Evolutionary conservation across 495 filamentous ascomycete genomes (phyloP).

Genomic region (Letharia columbiana): DNA sequence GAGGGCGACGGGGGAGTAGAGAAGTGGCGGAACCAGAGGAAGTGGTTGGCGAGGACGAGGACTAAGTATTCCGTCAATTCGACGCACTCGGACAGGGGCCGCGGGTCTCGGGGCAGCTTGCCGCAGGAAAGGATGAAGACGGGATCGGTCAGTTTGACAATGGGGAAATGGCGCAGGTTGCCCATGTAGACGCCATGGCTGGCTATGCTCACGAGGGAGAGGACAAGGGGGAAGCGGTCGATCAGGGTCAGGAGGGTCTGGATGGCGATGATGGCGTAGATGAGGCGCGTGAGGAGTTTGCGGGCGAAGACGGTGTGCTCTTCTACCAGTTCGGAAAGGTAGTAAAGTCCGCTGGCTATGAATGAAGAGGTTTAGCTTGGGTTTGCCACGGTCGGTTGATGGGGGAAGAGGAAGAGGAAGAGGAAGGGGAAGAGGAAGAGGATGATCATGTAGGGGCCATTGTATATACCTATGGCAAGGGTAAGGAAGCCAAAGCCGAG

Average conservation of each 20-base stretch:
- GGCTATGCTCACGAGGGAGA: constrained; percentile 65
- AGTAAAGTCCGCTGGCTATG: constrained; percentile 89
- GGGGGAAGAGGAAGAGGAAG: background rate
- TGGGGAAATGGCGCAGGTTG: constrained; percentile 80
- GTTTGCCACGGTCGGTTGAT: background rate
- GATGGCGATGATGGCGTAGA: constrained; percentile 70
- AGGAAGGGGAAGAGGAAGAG: background rate
- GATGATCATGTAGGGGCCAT: constrained; percentile 18
- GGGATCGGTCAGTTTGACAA: constrained; percentile 82
- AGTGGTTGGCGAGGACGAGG: constrained; percentile 87
- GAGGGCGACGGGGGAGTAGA: constrained; percentile 43
- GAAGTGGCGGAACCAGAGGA: constrained; percentile 93
- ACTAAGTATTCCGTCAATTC: constrained; percentile 33
- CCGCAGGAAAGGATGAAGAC: constrained; percentile 79
- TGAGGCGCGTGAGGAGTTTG: constrained; percentile 70
- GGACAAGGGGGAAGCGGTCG: constrained; percentile 71
- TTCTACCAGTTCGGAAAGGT: constrained; percentile 94
- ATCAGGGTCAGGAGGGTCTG: constrained; percentile 68
- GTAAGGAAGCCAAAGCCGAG: constrained; percentile 91
- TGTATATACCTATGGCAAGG: constrained; percentile 69
- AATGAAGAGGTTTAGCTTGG: background rate
- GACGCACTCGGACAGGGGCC: background rate
- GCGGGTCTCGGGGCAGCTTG: constrained; percentile 30
- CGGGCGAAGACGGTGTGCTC: constrained; percentile 92
- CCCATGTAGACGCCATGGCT: constrained; percentile 84